Conservation (phyloP, 805 yeast species). For the Lipomyces mesembrius region DNA sequence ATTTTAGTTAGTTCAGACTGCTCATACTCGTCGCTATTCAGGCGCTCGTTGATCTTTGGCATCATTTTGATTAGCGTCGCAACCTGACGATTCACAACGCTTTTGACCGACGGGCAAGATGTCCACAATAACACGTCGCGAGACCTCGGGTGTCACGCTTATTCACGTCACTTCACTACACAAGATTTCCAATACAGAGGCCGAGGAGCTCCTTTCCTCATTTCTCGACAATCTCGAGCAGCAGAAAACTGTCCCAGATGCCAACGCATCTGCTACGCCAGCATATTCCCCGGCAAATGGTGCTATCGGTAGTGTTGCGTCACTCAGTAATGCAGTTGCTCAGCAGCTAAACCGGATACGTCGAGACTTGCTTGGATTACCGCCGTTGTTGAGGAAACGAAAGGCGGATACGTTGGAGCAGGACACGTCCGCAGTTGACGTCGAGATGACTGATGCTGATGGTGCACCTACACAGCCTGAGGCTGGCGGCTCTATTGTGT, state of each 20-base stretch:
- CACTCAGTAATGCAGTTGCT: slow-evolving; percentile 50
- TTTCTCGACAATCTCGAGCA: slow-evolving; percentile 47
- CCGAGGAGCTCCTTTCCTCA: slow-evolving; percentile 37
- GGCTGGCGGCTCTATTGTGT: neutral
- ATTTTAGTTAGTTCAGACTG: neutral
- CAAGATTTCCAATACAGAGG: slow-evolving; percentile 38
- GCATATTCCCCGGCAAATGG: neutral
- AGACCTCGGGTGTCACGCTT: slow-evolving; percentile 34
- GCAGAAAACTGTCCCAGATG: neutral
- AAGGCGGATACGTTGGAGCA: slow-evolving; percentile 13
- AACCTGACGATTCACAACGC: neutral
- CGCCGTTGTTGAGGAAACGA: slow-evolving; percentile 53
- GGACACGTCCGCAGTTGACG: slow-evolving; percentile 26
- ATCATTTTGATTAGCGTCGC: neutral
- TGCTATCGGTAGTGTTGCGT: slow-evolving; percentile 4
- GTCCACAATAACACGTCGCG: slow-evolving; percentile 23
- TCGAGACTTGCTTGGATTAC: slow-evolving; percentile 78
- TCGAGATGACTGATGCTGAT: slow-evolving; percentile 19
- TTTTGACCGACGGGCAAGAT: neutral
- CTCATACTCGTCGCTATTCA: neutral
- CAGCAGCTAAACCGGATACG: slow-evolving; percentile 75
- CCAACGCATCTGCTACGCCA: neutral
- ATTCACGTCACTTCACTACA: slow-evolving; percentile 36
- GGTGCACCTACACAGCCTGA: neutral
- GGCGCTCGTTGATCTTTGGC: neutral